A percentile compares a stretch with the other conserved stretches of the same genome.
These are phyloP conservation scores for Purpureocillium takamizusanense DNA, from an alignment of 2,329 filamentous ascomycete species.

Conservation along the genomic window DNA sequence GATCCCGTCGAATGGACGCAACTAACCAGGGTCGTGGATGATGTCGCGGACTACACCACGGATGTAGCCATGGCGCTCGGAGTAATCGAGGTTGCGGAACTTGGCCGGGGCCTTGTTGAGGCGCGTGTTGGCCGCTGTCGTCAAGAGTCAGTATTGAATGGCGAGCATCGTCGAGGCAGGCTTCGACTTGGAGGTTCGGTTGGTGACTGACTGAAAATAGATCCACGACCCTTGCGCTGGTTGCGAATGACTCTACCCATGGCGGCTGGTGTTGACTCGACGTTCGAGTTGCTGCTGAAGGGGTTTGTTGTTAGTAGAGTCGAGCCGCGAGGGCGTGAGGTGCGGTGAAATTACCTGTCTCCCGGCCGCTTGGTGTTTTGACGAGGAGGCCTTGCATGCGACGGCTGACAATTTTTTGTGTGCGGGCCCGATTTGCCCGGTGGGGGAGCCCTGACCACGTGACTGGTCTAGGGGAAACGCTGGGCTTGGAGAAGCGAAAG, in stretches of 20 bases:
- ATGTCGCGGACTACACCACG: conserved; percentile 98
- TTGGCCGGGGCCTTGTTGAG: conserved; percentile 79
- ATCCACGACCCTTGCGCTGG: conserved; percentile 53
- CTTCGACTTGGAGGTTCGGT: conserved; percentile 13
- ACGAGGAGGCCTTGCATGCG: conserved; percentile 19
- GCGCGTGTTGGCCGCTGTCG: conserved; percentile 67
- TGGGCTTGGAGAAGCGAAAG: conserved; percentile 4
- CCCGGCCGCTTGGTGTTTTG: conserved; percentile 30
- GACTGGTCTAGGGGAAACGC: too few relatives aligned
- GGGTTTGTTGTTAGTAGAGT: conserved; percentile 6
- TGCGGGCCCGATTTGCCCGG: conserved; percentile 16
- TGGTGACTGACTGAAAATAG: conserved; percentile 44
- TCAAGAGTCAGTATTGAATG: conserved; percentile 19
- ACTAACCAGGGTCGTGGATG: conserved; percentile 85
- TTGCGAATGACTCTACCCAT: conserved; percentile 58
- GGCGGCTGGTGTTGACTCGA: conserved; percentile 25
- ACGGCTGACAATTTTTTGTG: conserved; percentile 28
- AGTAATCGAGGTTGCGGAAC: conserved; percentile 94
- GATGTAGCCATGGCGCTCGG: conserved; percentile 95
- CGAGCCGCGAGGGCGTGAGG: conserved; percentile 10
- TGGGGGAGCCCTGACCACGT: conserved; percentile 28
- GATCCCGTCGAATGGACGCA: conserved; percentile 8
- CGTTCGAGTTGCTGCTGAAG: conserved; percentile 17
- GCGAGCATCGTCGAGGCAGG: conserved; percentile 9
- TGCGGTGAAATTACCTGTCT: conserved; percentile 25